These are phyloP conservation scores for Bothriochloa decipiens DNA, from an alignment of 176 grass and related monocot genomes.

Conservation along the genomic window DNA sequence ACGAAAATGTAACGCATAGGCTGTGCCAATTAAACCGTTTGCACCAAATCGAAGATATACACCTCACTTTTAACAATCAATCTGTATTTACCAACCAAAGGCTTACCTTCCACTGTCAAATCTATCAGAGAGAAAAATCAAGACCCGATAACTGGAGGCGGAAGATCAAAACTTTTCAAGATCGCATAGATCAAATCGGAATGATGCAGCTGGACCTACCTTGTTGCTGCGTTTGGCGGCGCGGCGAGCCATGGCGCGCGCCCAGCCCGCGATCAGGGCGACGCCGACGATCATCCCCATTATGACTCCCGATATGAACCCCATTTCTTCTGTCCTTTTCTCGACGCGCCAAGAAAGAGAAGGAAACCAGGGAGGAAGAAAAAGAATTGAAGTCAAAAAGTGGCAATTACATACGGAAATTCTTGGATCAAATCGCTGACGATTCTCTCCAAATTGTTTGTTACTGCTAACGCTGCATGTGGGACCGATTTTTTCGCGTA, in stretches of 20 bases:
- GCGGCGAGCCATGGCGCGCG: conserved; percentile 67
- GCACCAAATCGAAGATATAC: neutral
- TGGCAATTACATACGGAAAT: neutral
- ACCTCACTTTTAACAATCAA: neutral
- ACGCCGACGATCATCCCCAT: conserved; percentile 75
- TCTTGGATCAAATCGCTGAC: conserved; percentile 8
- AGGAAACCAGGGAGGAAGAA: neutral
- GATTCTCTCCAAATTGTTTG: conserved; percentile 34
- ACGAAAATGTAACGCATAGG: neutral
- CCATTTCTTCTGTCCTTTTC: conserved; percentile 51
- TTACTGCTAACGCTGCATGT: conserved; percentile 34
- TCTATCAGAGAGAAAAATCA: conserved; percentile 1
- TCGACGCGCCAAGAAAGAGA: neutral
- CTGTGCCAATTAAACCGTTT: conserved; percentile 9
- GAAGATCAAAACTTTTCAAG: neutral
- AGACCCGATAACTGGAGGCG: neutral
- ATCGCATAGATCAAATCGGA: conserved; percentile 20
- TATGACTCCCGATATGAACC: conserved; percentile 80
- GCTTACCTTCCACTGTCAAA: neutral
- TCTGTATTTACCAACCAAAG: neutral
- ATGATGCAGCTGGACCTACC: conserved; percentile 38
- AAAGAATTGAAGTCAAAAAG: neutral
- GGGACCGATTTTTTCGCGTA: conserved; percentile 48
- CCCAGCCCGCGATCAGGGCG: conserved; percentile 77
- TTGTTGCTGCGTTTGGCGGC: conserved; percentile 63